Evolutionary conservation across 2,329 filamentous ascomycete genomes (phyloP), one percentile per base, ranked within the genome.

Genomic region (Amphichorda felina): DNA sequence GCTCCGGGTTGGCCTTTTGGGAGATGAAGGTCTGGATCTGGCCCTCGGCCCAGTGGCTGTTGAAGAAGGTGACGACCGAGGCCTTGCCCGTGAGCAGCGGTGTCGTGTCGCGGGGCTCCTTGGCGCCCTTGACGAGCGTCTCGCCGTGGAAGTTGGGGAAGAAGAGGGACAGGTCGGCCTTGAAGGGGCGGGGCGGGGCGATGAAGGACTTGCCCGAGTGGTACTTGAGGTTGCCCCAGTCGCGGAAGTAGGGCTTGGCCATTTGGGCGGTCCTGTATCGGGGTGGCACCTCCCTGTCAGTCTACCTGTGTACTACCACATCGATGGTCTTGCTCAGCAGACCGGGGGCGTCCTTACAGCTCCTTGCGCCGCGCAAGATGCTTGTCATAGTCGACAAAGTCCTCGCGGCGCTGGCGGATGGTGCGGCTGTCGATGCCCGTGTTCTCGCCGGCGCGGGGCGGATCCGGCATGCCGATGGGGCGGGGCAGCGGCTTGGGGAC

Each of bases 141-240:
- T 73, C 67, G 31, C 91, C 91, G 54, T 72, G 74, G 39, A 98
- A 67, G 60, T 98, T 98, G 31, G 91, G 91, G 62, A 98, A 95
- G 66, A 82, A 96, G 43, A 95, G 72, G 5, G 89, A 82, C 35
- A 78, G 71, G 27, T 93, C 84, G 44, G 71, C 71, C 50, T 79
- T 82, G 69, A 96, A 96, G 33, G 89, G 70, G n/a, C 81, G 70
- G 4, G 82, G 75, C 26, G 89, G 89, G 15, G 86, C 79, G 35
- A 89, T 65, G 61, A 95, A 98, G 17, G 86, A 86, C 60, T 98
- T 98, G 50, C 91, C 91, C 48, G 87, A 76, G 60, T 91, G 79
- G 45, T 79, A 72, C 35, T 70, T 68, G 57, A 95, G 73, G 60
- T 93, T 91, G 40, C 75, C 75, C 82, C 87, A 95, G 68, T 98